Conservation (phyloP, 2,329 filamentous ascomycete genomes). For the Dothistroma pini region DNA sequence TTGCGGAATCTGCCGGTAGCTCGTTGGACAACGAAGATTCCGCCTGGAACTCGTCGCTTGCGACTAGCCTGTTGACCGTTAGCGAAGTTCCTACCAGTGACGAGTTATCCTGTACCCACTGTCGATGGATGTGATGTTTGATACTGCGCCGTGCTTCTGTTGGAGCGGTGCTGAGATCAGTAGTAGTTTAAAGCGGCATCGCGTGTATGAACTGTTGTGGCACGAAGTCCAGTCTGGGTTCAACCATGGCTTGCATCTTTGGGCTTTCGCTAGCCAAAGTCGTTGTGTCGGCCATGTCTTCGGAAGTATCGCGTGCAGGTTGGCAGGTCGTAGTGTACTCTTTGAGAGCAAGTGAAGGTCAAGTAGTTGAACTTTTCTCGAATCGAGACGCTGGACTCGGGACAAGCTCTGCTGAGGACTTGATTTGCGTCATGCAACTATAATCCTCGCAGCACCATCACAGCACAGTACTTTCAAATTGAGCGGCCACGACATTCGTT, state of each 20-base stretch:
- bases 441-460: not conserved
- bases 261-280: not conserved
- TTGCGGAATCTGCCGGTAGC: not conserved
- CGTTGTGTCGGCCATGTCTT: not conserved
- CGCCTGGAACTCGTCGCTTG: not conserved
- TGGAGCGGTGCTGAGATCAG: not conserved
- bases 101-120: not conserved
- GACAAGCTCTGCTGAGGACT: no score
- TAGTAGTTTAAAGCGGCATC: not conserved
- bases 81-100: no score
- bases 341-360: no score
- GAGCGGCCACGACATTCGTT: not conserved
- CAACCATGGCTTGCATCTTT: not conserved
- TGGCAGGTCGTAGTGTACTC: not conserved
- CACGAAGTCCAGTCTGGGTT: not conserved
- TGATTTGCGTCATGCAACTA: not conserved
- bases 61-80: not conserved
- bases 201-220: not conserved
- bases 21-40: not conserved
- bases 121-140: not conserved
- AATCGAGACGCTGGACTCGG: no score
- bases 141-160: not conserved
- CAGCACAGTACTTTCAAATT: not conserved
- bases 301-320: not conserved
- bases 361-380: no score